These are phyloP conservation scores for fission yeast (Schizosaccharomyces pombe) DNA, from an alignment of 805 yeast species.

Conservation along the genomic window DNA sequence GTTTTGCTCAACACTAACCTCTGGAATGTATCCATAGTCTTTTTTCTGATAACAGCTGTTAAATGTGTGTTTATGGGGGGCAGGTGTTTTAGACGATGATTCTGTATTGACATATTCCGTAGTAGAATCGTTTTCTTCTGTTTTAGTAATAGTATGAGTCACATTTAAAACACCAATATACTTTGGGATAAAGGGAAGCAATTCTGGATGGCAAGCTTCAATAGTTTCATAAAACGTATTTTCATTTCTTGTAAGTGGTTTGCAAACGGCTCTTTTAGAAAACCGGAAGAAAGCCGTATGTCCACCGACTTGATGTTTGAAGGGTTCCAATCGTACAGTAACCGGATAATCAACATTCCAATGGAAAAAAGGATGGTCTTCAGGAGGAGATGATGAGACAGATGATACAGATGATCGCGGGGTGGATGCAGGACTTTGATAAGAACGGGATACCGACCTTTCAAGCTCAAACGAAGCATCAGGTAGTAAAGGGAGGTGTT, in stretches of 20 bases:
- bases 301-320: conserved; percentile 80
- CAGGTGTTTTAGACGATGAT: conserved; percentile 1
- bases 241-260: conserved; percentile 74
- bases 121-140: conserved; percentile 7
- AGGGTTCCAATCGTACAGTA: conserved; percentile 37
- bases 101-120: conserved; percentile 2
- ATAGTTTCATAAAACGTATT: conserved; percentile 78
- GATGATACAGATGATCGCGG: neutral
- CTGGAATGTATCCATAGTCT: conserved; percentile 25
- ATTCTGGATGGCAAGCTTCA: conserved; percentile 51
- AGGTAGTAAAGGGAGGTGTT: neutral
- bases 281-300: conserved; percentile 91
- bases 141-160: conserved; percentile 30
- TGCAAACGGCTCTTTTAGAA: conserved; percentile 78
- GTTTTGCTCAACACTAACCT: conserved; percentile 79
- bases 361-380: neutral
- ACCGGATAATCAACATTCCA: conserved; percentile 1
- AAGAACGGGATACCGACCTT: neutral
- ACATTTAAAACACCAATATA: conserved; percentile 89
- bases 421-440: neutral
- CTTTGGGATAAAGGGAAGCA: conserved; percentile 70
- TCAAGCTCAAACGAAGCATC: neutral
- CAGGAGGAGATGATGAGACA: neutral
- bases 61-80: neutral
- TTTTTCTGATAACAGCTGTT: neutral